A percentile compares a stretch with the other conserved stretches of the same genome.
These are phyloP conservation scores for Suhomyces xylopsoci DNA, from an alignment of 805 yeast species.

Conservation along the genomic window DNA sequence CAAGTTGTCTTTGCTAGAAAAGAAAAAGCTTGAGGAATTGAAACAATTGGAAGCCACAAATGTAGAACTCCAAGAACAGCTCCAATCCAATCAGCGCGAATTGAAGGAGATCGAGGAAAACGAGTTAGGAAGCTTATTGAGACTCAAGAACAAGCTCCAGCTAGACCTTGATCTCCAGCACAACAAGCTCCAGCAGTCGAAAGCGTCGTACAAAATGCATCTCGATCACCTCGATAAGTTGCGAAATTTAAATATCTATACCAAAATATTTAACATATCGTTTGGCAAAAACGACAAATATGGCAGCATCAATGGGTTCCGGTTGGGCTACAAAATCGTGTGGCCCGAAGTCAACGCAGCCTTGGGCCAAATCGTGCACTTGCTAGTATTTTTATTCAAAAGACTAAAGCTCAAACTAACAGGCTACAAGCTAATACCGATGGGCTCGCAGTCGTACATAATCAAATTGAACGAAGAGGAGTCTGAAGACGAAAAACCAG, in stretches of 20 bases:
- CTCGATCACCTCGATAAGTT: slow-evolving; percentile 66
- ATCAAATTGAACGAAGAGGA: slow-evolving; percentile 44
- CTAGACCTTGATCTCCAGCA: slow-evolving; percentile 49
- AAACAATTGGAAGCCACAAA: slow-evolving; percentile 41
- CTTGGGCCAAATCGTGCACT: slow-evolving; percentile 74
- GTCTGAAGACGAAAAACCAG: slow-evolving; percentile 12
- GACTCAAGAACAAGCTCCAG: slow-evolving; percentile 53
- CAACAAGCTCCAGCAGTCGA: slow-evolving; percentile 59
- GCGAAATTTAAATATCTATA: slow-evolving; percentile 76
- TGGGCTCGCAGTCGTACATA: slow-evolving; percentile 81
- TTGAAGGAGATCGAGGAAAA: slow-evolving; percentile 29
- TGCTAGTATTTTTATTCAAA: slow-evolving; percentile 61
- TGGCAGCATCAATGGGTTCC: slow-evolving; percentile 82
- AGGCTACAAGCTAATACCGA: slow-evolving; percentile 67
- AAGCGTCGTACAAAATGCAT: slow-evolving; percentile 60
- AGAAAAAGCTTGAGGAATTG: slow-evolving; percentile 29
- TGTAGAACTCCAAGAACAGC: slow-evolving; percentile 45
- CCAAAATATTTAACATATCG: slow-evolving; percentile 78
- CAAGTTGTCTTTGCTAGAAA: slow-evolving; percentile 38
- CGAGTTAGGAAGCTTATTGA: slow-evolving; percentile 47
- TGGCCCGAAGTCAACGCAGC: slow-evolving; percentile 94
- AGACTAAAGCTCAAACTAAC: slow-evolving; percentile 53
- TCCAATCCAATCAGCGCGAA: slow-evolving; percentile 43
- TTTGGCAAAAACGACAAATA: slow-evolving; percentile 65
- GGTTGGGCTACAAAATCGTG: slow-evolving; percentile 76